Evolutionary conservation across 768 basidiomycete species (phyloP), one percentile per base, ranked within the genome.

Genomic region (Russula olivacea): DNA sequence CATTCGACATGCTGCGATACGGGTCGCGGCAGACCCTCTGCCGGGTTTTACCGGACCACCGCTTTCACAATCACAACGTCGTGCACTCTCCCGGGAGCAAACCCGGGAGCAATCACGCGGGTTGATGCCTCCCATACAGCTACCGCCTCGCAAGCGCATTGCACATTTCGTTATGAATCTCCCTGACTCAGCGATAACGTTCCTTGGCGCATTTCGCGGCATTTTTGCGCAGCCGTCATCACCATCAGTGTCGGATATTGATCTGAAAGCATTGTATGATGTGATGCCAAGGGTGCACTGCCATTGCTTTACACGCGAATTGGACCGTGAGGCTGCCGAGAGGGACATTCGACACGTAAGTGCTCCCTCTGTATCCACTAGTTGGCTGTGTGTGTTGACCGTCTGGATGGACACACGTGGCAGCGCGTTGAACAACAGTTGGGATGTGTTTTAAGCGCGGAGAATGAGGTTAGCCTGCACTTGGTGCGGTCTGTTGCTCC

Each of bases 81-180:
- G 82, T 79, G 74, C 80, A 76, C 70, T 74, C 74, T 71, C 68
- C 53, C 61, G 49, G 41, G 75, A 76, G 69, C 36, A 36, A 12
- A 71, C 68, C 53, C 61, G 49, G 41, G 75, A 76, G 69, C 36
- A 36, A 12, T 36, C 36, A 12, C 45, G 65, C 48, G 45, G 28
- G 5, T 17, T 19, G 28, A 52, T 15, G 23, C 47, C n/a, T 9
- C 45, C 64, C 30, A 38, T 48, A 15, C 57, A 21, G 23, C 68
- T n/a, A 49, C 76, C 73, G 9, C 72, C 77, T 41, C 83, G 89
- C 61, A 77, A 74, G 59, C 75, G 80, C 49, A 84, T 97, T 66
- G 76, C 84, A 14, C 96, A 97, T 72, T 94, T 92, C 71, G 88
- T 97, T n/a, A 96, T 99, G 94, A 99, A 99, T 74, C 79, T 99